These are phyloP conservation scores for Paramecium sonneborni DNA, from an alignment of 73 alveolate species.

Conservation along the genomic window DNA sequence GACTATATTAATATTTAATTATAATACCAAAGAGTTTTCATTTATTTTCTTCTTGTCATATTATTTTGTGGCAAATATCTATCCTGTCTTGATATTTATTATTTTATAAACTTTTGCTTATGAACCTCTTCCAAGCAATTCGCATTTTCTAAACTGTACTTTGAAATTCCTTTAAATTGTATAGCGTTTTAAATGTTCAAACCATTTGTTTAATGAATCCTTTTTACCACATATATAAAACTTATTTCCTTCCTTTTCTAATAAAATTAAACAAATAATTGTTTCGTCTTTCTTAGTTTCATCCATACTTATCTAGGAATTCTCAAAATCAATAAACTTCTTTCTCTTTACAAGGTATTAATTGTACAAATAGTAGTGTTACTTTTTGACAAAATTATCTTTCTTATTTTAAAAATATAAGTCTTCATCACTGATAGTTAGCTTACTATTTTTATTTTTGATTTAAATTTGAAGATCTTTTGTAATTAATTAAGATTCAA, in stretches of 20 bases:
- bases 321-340: background rate
- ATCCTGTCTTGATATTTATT: background rate
- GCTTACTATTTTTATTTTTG: background rate
- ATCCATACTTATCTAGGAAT: background rate
- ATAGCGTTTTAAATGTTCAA: background rate
- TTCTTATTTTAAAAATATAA: background rate
- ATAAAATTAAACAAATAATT: background rate
- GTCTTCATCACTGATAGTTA: background rate
- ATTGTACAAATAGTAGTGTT: background rate
- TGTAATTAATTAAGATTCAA: background rate
- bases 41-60: background rate
- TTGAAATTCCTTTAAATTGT: background rate
- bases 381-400: background rate
- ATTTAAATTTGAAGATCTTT: background rate
- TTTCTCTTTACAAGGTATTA: background rate
- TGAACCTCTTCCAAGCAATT: background rate
- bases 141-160: background rate
- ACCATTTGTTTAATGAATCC: background rate
- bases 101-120: conserved; percentile 6
- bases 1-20: background rate
- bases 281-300: background rate
- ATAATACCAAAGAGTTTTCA: background rate
- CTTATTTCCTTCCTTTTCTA: background rate
- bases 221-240: background rate
- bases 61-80: background rate